Percentiles rank a stretch among this genome's conserved stretches.
These are phyloP conservation scores for Emericellopsis cladophorae DNA, from an alignment of 2,329 filamentous ascomycete species.

Conservation along the genomic window DNA sequence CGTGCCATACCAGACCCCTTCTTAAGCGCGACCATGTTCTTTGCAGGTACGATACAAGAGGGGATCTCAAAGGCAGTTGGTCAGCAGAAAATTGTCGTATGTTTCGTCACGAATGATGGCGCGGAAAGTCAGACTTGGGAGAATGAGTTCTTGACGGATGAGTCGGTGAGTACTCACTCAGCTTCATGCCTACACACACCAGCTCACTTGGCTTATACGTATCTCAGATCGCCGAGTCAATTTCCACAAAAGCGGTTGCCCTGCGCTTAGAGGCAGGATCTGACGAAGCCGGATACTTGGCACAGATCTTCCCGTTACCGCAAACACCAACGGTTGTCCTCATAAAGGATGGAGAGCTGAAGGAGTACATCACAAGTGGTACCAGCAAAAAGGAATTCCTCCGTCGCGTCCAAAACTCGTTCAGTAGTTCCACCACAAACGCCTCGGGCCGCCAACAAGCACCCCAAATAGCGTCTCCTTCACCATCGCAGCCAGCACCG, in stretches of 20 bases:
- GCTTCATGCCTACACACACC: not conserved
- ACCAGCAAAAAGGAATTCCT: slow-evolving; percentile 55
- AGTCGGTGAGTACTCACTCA: slow-evolving; percentile 30
- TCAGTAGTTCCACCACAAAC: slow-evolving; percentile 7
- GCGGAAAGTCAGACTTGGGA: slow-evolving; percentile 64
- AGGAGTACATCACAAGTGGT: slow-evolving; percentile 61
- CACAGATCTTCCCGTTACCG: slow-evolving; percentile 70
- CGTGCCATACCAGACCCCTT: too few species aligned
- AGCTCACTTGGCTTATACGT: not conserved
- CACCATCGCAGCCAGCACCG: slow-evolving; percentile 5
- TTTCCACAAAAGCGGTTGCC: slow-evolving; percentile 52
- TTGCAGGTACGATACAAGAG: slow-evolving; percentile 64
- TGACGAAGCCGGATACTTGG: slow-evolving; percentile 69
- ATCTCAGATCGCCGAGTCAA: slow-evolving; percentile 37
- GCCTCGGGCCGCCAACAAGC: slow-evolving; percentile 4
- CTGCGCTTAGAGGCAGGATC: slow-evolving; percentile 61
- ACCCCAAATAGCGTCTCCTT: slow-evolving; percentile 5
- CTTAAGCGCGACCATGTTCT: slow-evolving; percentile 52
- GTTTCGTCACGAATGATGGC: slow-evolving; percentile 72
- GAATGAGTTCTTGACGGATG: slow-evolving; percentile 48
- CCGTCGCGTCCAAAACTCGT: slow-evolving; percentile 21
- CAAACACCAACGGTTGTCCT: slow-evolving; percentile 68
- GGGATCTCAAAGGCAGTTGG: slow-evolving; percentile 67
- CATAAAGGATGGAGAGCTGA: slow-evolving; percentile 66
- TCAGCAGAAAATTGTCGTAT: slow-evolving; percentile 66